Evolutionary conservation across 192 early-diverging fungal species (phyloP).

Genomic region (Backusella luteola): DNA sequence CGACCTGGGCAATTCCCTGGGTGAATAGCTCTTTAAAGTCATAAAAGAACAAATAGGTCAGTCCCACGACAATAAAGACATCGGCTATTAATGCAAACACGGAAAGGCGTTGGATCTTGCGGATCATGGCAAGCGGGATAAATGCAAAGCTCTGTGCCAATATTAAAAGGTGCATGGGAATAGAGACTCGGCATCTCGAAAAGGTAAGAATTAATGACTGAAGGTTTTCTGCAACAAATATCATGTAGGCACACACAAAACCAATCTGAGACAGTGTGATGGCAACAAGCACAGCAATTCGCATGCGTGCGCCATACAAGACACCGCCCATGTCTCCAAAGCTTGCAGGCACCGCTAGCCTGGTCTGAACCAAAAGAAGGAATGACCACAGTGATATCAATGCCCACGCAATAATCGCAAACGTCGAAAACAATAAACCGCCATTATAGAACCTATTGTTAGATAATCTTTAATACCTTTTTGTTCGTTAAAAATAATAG

Average conservation of each 20-base stretch:
- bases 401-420: constrained; percentile 57
- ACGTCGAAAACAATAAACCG: constrained; percentile 63
- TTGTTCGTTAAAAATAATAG: not conserved
- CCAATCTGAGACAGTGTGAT: constrained; percentile 65
- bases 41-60: constrained; percentile 79
- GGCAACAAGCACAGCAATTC: constrained; percentile 54
- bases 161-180: constrained; percentile 55
- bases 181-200: constrained; percentile 64
- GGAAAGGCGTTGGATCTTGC: constrained; percentile 84
- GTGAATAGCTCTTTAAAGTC: constrained; percentile 64
- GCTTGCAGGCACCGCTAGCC: constrained; percentile 58
- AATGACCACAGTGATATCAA: constrained; percentile 63
- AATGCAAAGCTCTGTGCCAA: constrained; percentile 74
- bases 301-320: constrained; percentile 63
- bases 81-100: constrained; percentile 85
- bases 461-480: not conserved
- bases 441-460: constrained; percentile 54
- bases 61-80: constrained; percentile 86
- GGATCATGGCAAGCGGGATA: constrained; percentile 87
- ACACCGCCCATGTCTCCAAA: constrained; percentile 71
- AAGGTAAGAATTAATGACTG: constrained; percentile 73
- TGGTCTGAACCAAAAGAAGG: constrained; percentile 65
- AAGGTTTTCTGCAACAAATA: constrained; percentile 90
- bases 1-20: constrained; percentile 63
- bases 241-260: constrained; percentile 90